Base-by-base conservation (phyloP, 495 filamentous ascomycete species). In the Penicillium tannophilum region DNA sequence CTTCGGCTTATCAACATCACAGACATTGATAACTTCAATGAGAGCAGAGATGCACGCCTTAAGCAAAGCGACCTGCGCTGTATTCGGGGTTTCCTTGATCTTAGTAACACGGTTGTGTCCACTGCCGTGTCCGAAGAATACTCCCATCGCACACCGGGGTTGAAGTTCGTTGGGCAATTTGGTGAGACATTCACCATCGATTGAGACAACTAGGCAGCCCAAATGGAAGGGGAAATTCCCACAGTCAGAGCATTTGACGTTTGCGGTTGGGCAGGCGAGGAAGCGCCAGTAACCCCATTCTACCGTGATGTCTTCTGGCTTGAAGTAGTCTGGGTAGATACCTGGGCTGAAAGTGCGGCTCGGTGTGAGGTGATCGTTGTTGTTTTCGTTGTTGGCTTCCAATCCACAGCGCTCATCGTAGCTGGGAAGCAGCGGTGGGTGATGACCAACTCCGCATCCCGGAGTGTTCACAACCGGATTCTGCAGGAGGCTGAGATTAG, bases 51-150 rank as follows among this genome's bases (percentile, higher is more conserved):
- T 31, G 12, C 60, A 62, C 8, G 65, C 63, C 30, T 45, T 55
- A 20, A 68, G 51, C 19, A 60, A 46, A 2, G 65, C 65, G 35
- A 58, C 55, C n/a, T 68, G 65, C 10, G 9, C 42, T 5, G 65
- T 68, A 10, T 55, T 47, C 7, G 47, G 49, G 2, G 39, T 47
- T 12, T 57, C 55, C 5, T 56, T 31, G 11, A 66, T 30, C 11
- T 31, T 16, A 2, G 3, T 28, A 9, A 51, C 44, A 17, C 55
- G 6, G 30, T 62, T 65, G 8, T 59, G n/a, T 5, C 3, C 3
- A 33, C 64, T 66, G 3, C 48, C 20, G 31, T 24, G n/a, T 6
- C 64, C 64, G 16, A 48, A 64, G 61, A 36, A 66, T 11, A 66
- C 17, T 0, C 50, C 58, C 16, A 63, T 50, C 1, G 61, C 44